Evolutionary conservation across 208 protist species (phyloP).

Genomic region (Trypanosomatidae sp.): DNA sequence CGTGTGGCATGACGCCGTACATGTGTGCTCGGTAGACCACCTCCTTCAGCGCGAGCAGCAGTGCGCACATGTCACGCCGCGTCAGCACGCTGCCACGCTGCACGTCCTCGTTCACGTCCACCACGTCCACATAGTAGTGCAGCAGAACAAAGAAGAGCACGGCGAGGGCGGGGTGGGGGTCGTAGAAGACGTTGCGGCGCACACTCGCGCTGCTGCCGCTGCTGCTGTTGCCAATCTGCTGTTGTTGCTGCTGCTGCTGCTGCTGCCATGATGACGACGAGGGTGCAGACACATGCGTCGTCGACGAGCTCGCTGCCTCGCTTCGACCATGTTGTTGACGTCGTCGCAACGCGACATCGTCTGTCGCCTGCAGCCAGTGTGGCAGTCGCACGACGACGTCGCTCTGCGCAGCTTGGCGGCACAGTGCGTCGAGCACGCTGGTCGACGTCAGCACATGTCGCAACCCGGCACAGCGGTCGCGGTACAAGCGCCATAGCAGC

Average conservation of each 20-base stretch:
- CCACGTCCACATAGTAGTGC: conserved; percentile 58
- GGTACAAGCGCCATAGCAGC: conserved; percentile 56
- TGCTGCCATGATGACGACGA: neutral
- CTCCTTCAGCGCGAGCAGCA: conserved; percentile 66
- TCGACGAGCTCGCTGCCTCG: neutral
- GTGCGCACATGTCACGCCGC: conserved; percentile 18
- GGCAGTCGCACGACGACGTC: conserved; percentile 1
- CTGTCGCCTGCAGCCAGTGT: too few relatives aligned
- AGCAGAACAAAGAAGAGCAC: conserved; percentile 62
- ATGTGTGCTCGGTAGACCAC: conserved; percentile 59
- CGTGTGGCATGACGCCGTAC: conserved; percentile 45
- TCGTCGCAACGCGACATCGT: too few relatives aligned
- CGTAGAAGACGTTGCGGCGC: conserved; percentile 54
- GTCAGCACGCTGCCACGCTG: conserved; percentile 19
- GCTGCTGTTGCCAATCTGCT: neutral
- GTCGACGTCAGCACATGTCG: conserved; percentile 7
- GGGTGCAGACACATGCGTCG: too few relatives aligned
- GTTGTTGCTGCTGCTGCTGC: too few relatives aligned
- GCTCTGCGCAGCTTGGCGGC: conserved; percentile 1
- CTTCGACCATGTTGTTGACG: neutral
- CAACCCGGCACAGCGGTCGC: conserved; percentile 19
- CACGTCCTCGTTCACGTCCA: conserved; percentile 47
- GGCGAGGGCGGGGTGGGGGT: conserved; percentile 55
- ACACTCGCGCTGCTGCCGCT: too few relatives aligned
- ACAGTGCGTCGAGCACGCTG: too few relatives aligned